Conservation (phyloP, 2,329 filamentous ascomycete genomes). For the Coniochaeta sp. region DNA sequence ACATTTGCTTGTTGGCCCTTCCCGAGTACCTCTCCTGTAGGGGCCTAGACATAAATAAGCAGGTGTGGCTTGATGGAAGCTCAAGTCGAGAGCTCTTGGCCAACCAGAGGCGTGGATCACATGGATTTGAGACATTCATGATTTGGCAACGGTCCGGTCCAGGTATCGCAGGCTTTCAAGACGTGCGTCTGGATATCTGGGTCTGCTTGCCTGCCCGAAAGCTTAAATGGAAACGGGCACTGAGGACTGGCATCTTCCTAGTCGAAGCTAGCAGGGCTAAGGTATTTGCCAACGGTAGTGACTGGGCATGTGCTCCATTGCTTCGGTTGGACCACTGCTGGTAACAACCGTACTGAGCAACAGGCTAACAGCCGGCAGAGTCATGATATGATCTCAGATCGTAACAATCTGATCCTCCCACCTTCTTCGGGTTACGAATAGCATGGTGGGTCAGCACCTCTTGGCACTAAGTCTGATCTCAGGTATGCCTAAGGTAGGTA, state of each 20-base stretch:
- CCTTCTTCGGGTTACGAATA: neutral
- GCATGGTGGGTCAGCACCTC: neutral
- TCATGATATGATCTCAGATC: neutral
- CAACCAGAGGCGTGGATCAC: neutral
- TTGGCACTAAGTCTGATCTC: neutral
- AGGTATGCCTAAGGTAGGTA: too few species aligned
- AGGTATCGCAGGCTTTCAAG: neutral
- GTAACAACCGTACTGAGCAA: neutral
- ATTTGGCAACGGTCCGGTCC: neutral
- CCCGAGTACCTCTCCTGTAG: too few species aligned
- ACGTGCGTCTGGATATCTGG: neutral
- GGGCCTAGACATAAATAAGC: too few species aligned
- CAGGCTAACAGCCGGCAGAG: neutral
- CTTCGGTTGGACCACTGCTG: neutral
- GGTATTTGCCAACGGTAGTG: neutral
- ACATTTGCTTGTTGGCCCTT: neutral
- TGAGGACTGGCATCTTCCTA: neutral
- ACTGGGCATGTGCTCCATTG: neutral
- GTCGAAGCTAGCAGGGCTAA: neutral
- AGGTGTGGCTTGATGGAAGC: neutral
- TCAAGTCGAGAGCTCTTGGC: neutral
- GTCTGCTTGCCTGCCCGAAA: neutral
- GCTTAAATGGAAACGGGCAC: neutral
- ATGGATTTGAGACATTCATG: neutral
- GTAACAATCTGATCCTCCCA: neutral